Percentiles rank a stretch among this genome's conserved stretches.
phyloP scores from a whole-genome alignment of 2,329 filamentous ascomycete genomes.

The Xylariaceae sp. region DNA sequence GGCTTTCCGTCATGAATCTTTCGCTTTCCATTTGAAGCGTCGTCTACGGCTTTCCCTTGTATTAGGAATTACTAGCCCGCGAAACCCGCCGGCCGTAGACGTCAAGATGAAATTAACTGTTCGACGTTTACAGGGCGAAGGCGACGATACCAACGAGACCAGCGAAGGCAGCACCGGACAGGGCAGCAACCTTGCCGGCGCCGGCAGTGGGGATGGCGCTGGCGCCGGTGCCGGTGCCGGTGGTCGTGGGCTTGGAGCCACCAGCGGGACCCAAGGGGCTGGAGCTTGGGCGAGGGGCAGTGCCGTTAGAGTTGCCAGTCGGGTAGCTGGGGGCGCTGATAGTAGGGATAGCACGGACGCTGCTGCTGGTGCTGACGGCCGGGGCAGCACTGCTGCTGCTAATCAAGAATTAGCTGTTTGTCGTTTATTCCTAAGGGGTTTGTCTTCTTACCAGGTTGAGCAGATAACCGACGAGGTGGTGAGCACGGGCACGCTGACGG shows the following conservation, averaged over 20 bases:
- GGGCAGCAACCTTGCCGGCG: slow-evolving; percentile 52
- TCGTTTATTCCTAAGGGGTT: not conserved
- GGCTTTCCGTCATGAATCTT: not conserved
- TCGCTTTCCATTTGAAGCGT: slow-evolving; percentile 31
- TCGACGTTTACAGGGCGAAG: slow-evolving; percentile 51
- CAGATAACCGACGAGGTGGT: slow-evolving; percentile 46
- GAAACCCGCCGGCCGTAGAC: slow-evolving; percentile 39
- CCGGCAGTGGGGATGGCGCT: slow-evolving; percentile 47
- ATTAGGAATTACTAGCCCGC: slow-evolving; percentile 42
- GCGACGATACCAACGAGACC: slow-evolving; percentile 58
- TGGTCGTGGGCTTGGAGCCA: not conserved
- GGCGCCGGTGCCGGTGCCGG: slow-evolving; percentile 27
- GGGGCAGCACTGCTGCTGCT: slow-evolving; percentile 8
- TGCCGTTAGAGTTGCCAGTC: slow-evolving; percentile 15
- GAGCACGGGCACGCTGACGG: slow-evolving; percentile 55
- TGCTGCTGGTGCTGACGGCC: slow-evolving; percentile 16
- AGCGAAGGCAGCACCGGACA: slow-evolving; percentile 57
- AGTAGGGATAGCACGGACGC: slow-evolving; percentile 24
- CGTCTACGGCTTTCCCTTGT: slow-evolving; percentile 30
- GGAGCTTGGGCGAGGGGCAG: not conserved
- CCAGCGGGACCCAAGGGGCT: not conserved
- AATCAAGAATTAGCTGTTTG: slow-evolving; percentile 19
- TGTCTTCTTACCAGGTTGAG: slow-evolving; percentile 29
- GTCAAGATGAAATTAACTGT: slow-evolving; percentile 17
- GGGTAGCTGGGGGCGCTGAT: slow-evolving; percentile 34